Conservation (phyloP, 176 grass and related monocot species). For the Raddia distichophylla region DNA sequence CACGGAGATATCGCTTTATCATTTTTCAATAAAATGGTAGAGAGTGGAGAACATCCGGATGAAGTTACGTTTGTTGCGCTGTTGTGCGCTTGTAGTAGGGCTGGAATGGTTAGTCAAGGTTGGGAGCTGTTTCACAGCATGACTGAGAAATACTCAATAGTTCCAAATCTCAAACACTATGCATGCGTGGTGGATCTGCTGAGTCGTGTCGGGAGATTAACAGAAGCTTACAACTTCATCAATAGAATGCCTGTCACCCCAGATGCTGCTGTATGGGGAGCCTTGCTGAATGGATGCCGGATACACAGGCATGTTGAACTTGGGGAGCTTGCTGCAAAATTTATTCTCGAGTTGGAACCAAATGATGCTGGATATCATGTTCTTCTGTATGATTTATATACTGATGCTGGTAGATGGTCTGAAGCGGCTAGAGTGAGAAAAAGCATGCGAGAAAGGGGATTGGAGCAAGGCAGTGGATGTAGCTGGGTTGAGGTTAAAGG, state of each 20-base stretch:
- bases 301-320: conserved; percentile 78
- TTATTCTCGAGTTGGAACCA: conserved; percentile 78
- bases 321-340: conserved; percentile 78
- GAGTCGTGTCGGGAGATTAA: conserved; percentile 68
- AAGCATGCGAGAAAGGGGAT: conserved; percentile 79
- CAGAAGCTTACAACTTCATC: conserved; percentile 77
- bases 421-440: conserved; percentile 75
- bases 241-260: conserved; percentile 72
- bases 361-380: conserved; percentile 73
- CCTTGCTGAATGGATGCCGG: conserved; percentile 86
- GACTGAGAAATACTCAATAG: conserved; percentile 64
- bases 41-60: conserved; percentile 70
- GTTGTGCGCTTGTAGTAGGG: conserved; percentile 80
- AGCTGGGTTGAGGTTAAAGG: conserved; percentile 97
- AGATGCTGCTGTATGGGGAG: conserved; percentile 85
- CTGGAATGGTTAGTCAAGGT: conserved; percentile 81
- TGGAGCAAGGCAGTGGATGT: conserved; percentile 70
- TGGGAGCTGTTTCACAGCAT: conserved; percentile 72
- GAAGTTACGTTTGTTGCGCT: conserved; percentile 83
- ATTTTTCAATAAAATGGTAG: conserved; percentile 74
- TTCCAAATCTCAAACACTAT: conserved; percentile 92
- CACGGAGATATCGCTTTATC: conserved; percentile 58
- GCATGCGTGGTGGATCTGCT: conserved; percentile 96
- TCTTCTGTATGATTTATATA: conserved; percentile 86
- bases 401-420: conserved; percentile 76